These are phyloP conservation scores for Coprinellus aureogranulatus DNA, from an alignment of 768 basidiomycete genomes.

Conservation along the genomic window DNA sequence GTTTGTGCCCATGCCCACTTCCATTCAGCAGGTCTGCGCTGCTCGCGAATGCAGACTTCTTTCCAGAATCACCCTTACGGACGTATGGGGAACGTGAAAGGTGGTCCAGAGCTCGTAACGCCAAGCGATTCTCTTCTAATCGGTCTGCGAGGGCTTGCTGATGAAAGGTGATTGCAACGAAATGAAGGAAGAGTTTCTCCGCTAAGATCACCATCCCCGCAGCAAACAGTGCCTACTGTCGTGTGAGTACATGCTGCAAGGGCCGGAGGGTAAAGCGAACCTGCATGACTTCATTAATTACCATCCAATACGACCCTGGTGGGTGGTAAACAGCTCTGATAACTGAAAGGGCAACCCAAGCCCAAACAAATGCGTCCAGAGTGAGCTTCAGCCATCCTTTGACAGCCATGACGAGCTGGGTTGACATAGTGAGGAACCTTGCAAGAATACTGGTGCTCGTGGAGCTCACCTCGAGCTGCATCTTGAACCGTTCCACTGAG, in stretches of 20 bases:
- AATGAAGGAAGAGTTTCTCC: slow-evolving; percentile 62
- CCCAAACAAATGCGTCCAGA: slow-evolving; percentile 65
- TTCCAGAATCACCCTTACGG: slow-evolving; percentile 36
- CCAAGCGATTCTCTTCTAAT: slow-evolving; percentile 65
- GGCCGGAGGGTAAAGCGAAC: slow-evolving; percentile 28
- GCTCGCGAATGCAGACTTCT: slow-evolving; percentile 32
- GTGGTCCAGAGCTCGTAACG: slow-evolving; percentile 65
- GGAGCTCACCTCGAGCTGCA: slow-evolving; percentile 60
- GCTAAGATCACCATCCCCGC: slow-evolving; percentile 41
- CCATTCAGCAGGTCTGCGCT: slow-evolving; percentile 26
- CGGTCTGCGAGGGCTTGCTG: slow-evolving; percentile 73
- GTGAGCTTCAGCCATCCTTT: slow-evolving; percentile 69
- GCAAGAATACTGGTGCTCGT: neutral
- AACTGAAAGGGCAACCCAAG: slow-evolving; percentile 71
- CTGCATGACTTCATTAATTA: slow-evolving; percentile 71
- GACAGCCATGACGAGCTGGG: slow-evolving; percentile 64
- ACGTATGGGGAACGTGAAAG: slow-evolving; percentile 54
- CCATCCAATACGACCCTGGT: slow-evolving; percentile 63
- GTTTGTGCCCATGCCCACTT: slow-evolving; percentile 11
- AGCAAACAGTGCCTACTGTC: slow-evolving; percentile 41
- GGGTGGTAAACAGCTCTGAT: slow-evolving; percentile 58
- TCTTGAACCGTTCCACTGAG: slow-evolving; percentile 63
- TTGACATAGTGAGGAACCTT: neutral
- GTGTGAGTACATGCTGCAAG: no score
- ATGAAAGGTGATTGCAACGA: slow-evolving; percentile 80